Percentiles rank a stretch among this genome's conserved stretches.
These are phyloP conservation scores for Spiraea crenata DNA, from an alignment of 331 rosid genomes.

Conservation along the genomic window DNA sequence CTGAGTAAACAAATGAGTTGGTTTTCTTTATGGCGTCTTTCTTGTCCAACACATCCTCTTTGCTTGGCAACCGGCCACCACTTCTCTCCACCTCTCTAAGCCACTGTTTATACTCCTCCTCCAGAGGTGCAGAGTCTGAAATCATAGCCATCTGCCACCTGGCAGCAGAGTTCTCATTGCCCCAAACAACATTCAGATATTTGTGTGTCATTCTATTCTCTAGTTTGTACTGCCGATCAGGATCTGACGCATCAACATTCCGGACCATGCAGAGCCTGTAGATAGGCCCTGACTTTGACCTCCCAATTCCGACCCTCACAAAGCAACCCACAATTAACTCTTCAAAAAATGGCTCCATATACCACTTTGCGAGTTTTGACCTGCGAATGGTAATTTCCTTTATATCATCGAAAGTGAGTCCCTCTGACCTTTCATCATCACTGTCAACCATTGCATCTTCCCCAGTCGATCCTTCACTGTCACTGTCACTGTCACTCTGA, in stretches of 20 bases:
- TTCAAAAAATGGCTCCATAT: slow-evolving; percentile 96
- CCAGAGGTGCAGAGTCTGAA: slow-evolving; percentile 72
- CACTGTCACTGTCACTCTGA: slow-evolving; percentile 87
- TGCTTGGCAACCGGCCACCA: slow-evolving; percentile 75
- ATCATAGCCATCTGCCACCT: slow-evolving; percentile 99
- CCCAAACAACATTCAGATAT: slow-evolving; percentile 89
- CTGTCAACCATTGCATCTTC: slow-evolving; percentile 75
- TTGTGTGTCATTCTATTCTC: slow-evolving; percentile 78
- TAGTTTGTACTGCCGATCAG: slow-evolving; percentile 66
- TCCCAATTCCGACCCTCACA: slow-evolving; percentile 95
- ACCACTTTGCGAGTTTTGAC: slow-evolving; percentile 86
- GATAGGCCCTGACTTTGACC: slow-evolving; percentile 71
- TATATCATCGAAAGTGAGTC: slow-evolving; percentile 70
- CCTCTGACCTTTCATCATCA: slow-evolving; percentile 70
- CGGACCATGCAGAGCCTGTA: slow-evolving; percentile 90
- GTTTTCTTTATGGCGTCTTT: slow-evolving; percentile 65
- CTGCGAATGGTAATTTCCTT: slow-evolving; percentile 79
- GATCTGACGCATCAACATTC: slow-evolving; percentile 84
- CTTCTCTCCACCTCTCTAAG: slow-evolving; percentile 78
- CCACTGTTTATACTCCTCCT: slow-evolving; percentile 92
- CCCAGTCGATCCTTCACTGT: slow-evolving; percentile 67
- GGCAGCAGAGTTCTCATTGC: slow-evolving; percentile 84
- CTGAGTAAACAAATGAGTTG: slow-evolving; percentile 73
- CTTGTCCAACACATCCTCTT: slow-evolving; percentile 57
- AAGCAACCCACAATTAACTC: slow-evolving; percentile 96